phyloP scores from a whole-genome alignment of 2,329 filamentous ascomycete genomes.

The Stachybotrys echinatus region DNA sequence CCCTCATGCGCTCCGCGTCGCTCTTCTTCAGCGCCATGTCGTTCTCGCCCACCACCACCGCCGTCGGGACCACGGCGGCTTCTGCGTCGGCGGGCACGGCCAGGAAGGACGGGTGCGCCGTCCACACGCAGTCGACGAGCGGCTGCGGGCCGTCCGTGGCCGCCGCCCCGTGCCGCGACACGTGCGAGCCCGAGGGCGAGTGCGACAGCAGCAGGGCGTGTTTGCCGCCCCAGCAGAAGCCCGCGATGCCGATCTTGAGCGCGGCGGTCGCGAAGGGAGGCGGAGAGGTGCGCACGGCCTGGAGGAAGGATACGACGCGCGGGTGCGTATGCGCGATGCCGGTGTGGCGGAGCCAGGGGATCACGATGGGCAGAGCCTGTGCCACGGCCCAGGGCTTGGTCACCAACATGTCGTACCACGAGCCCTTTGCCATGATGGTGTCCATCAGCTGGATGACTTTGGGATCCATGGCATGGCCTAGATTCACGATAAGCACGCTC shows the following conservation, averaged over 20 bases:
- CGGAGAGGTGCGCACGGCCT: constrained; percentile 4
- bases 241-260: constrained; percentile 42
- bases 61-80: constrained; percentile 34
- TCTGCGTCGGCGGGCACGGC: constrained; percentile 39
- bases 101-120: constrained; percentile 45
- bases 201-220: constrained; percentile 37
- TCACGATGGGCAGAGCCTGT: neutral
- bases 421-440: constrained; percentile 1
- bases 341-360: constrained; percentile 3
- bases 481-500: too few species aligned
- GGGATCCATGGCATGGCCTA: constrained; percentile 3
- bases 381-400: constrained; percentile 4
- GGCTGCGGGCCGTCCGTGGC: constrained; percentile 16
- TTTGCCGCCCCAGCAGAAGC: constrained; percentile 60
- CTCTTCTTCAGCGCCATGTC: constrained; percentile 30
- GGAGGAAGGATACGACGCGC: constrained; percentile 6
- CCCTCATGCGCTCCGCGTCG: constrained; percentile 23
- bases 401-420: neutral
- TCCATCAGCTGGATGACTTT: constrained; percentile 1
- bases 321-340: constrained; percentile 3
- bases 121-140: constrained; percentile 44
- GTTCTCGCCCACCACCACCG: constrained; percentile 36
- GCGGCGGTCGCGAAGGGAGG: constrained; percentile 3
- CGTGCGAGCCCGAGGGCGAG: constrained; percentile 17
- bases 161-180: constrained; percentile 2